A percentile compares a stretch with the other conserved stretches of the same genome.
These are phyloP conservation scores for Penicillium sp. DNA, from an alignment of 2,329 filamentous ascomycete genomes.

Conservation along the genomic window DNA sequence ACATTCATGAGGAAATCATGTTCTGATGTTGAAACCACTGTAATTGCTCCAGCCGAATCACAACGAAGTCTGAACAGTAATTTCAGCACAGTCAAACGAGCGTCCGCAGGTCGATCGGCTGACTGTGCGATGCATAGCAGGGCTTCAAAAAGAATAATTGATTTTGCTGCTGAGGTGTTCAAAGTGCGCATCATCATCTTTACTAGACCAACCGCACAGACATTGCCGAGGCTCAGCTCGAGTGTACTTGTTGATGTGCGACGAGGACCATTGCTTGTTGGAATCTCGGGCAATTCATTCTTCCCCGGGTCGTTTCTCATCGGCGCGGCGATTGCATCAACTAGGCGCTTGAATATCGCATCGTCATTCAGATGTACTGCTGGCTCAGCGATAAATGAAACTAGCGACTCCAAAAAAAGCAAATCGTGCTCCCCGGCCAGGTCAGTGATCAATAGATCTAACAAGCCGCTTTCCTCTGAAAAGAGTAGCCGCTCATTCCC, in stretches of 20 bases:
- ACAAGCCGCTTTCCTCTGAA: slow-evolving; percentile 29
- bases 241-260: slow-evolving; percentile 27
- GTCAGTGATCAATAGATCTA: slow-evolving; percentile 28
- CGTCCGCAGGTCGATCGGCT: slow-evolving; percentile 57
- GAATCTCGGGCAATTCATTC: slow-evolving; percentile 38
- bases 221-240: slow-evolving; percentile 46
- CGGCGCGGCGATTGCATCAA: slow-evolving; percentile 30
- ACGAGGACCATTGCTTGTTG: slow-evolving; percentile 23
- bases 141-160: slow-evolving; percentile 55
- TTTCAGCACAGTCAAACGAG: slow-evolving; percentile 68
- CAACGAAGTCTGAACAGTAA: slow-evolving; percentile 76
- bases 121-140: slow-evolving; percentile 60
- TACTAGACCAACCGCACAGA: slow-evolving; percentile 65
- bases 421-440: slow-evolving; percentile 35
- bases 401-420: slow-evolving; percentile 34
- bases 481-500: slow-evolving; percentile 26
- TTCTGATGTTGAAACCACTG: slow-evolving; percentile 64
- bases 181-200: slow-evolving; percentile 71
- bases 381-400: slow-evolving; percentile 35
- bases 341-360: slow-evolving; percentile 27
- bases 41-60: slow-evolving; percentile 72
- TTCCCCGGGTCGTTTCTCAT: slow-evolving; percentile 32
- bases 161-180: slow-evolving; percentile 60
- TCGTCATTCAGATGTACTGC: slow-evolving; percentile 26
- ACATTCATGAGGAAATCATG: slow-evolving; percentile 66